A percentile compares a stretch with the other conserved stretches of the same genome.
Conservation (phyloP, 192 early-diverging fungal genomes). For the Umbelopsis vinacea region DNA sequence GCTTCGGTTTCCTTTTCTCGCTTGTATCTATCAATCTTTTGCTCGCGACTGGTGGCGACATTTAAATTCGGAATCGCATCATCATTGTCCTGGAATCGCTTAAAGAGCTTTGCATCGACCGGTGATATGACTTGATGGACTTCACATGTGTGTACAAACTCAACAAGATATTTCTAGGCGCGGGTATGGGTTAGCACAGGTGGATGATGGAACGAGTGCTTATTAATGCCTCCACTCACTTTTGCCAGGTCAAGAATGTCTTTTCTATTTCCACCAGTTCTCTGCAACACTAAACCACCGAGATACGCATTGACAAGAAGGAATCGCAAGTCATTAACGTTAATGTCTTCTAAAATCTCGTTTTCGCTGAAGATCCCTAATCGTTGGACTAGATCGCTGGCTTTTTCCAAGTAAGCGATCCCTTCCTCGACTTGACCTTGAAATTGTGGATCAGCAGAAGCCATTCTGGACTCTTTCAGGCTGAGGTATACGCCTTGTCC, state of each 20-base stretch:
- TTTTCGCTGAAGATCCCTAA: slow-evolving; percentile 85
- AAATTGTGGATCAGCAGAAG: slow-evolving; percentile 47
- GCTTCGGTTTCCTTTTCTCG: slow-evolving; percentile 75
- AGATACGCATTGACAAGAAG: slow-evolving; percentile 62
- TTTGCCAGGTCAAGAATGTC: slow-evolving; percentile 51
- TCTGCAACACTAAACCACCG: slow-evolving; percentile 56
- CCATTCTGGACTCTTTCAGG: slow-evolving; percentile 49
- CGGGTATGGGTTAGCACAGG: background rate
- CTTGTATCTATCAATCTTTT: slow-evolving; percentile 77
- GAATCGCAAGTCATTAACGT: slow-evolving; percentile 76
- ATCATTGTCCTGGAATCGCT: slow-evolving; percentile 17
- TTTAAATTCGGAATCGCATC: slow-evolving; percentile 30
- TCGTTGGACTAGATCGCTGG: slow-evolving; percentile 52
- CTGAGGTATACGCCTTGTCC: slow-evolving; percentile 30
- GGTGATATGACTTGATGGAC: slow-evolving; percentile 41
- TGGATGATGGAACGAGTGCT: background rate
- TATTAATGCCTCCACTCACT: slow-evolving; percentile 36
- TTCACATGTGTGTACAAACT: slow-evolving; percentile 41
- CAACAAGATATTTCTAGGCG: slow-evolving; percentile 42
- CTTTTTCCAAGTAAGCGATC: slow-evolving; percentile 49
- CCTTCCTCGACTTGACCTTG: slow-evolving; percentile 57
- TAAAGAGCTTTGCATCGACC: slow-evolving; percentile 29
- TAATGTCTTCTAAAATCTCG: slow-evolving; percentile 88
- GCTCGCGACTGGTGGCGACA: slow-evolving; percentile 60
- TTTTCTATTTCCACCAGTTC: slow-evolving; percentile 45